Evolutionary conservation across 2,329 filamentous ascomycete genomes (phyloP).

Genomic region (Apiospora pterosperma): DNA sequence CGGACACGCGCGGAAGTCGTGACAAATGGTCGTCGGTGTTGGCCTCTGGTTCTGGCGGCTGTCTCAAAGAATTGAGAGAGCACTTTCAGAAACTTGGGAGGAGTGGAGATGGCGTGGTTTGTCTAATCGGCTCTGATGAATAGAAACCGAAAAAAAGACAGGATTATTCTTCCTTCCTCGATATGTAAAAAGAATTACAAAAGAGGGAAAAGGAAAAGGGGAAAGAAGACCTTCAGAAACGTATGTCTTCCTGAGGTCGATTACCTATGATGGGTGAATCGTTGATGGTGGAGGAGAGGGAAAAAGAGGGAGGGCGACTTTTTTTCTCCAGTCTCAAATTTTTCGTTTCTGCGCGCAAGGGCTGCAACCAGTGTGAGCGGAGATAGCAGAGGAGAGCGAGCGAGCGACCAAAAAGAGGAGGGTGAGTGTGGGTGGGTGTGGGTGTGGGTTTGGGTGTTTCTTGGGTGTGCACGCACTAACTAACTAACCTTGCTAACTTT

Average conservation of each 20-base stretch:
- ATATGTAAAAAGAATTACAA: not conserved
- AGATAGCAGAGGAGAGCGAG: not conserved
- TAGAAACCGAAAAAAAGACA: slow-evolving; percentile 4
- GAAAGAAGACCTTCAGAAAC: not conserved
- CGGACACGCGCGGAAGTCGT: slow-evolving; percentile 2
- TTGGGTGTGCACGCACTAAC: slow-evolving; percentile 3
- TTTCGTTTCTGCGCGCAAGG: slow-evolving; percentile 5
- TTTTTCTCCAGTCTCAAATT: slow-evolving; percentile 6
- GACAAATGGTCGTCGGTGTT: not conserved
- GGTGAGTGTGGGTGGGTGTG: not conserved
- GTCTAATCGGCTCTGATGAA: slow-evolving; percentile 2
- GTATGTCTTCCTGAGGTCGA: slow-evolving; percentile 5
- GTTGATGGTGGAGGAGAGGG: not conserved
- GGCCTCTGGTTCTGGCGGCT: not conserved
- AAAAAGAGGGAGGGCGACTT: slow-evolving; percentile 1
- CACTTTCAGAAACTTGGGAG: not conserved
- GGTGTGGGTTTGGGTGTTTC: not conserved
- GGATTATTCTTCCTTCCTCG: slow-evolving; percentile 3
- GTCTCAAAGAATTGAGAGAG: slow-evolving; percentile 4
- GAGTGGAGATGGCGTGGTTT: not conserved
- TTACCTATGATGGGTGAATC: slow-evolving; percentile 2
- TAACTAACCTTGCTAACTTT: slow-evolving; percentile 1
- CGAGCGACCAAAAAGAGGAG: not conserved
- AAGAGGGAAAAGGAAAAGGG: not conserved
- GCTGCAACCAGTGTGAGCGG: slow-evolving; percentile 3